Evolutionary conservation across 345 rosid genomes (phyloP).

Genomic region (Salix exigua): DNA sequence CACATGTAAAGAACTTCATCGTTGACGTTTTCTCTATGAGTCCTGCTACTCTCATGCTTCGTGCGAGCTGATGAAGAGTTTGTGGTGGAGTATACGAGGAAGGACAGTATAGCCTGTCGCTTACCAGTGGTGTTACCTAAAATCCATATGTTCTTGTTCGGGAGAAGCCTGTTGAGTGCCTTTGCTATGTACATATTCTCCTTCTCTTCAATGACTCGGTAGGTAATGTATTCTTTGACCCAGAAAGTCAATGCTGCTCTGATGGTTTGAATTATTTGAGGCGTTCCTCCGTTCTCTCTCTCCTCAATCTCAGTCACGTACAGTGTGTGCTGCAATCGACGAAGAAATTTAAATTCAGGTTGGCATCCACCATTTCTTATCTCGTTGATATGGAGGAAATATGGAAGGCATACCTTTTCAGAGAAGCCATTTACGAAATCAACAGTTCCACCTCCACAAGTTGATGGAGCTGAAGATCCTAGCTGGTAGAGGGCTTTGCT

Average conservation of each 20-base stretch:
- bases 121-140: slow-evolving; percentile 39
- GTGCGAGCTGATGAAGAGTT: not conserved
- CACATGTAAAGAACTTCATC: slow-evolving; percentile 22
- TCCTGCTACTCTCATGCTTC: not conserved
- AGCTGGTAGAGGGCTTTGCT: slow-evolving; percentile 45
- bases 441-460: slow-evolving; percentile 67
- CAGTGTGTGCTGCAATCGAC: slow-evolving; percentile 46
- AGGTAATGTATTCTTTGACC: slow-evolving; percentile 50
- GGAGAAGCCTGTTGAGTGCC: slow-evolving; percentile 42
- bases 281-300: slow-evolving; percentile 59
- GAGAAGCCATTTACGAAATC: slow-evolving; percentile 48
- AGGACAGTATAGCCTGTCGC: slow-evolving; percentile 48
- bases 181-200: slow-evolving; percentile 32
- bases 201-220: slow-evolving; percentile 28
- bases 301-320: slow-evolving; percentile 47
- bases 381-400: not conserved
- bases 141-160: slow-evolving; percentile 38
- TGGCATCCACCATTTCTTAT: not conserved
- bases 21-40: not conserved
- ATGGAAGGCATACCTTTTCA: slow-evolving; percentile 36
- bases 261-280: slow-evolving; percentile 50
- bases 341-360: not conserved
- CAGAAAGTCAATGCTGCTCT: slow-evolving; percentile 55
- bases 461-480: slow-evolving; percentile 46
- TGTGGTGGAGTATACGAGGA: slow-evolving; percentile 40